Evolutionary conservation across 2,329 filamentous ascomycete species (phyloP).

Genomic region (Cytospora paraplurivora): DNA sequence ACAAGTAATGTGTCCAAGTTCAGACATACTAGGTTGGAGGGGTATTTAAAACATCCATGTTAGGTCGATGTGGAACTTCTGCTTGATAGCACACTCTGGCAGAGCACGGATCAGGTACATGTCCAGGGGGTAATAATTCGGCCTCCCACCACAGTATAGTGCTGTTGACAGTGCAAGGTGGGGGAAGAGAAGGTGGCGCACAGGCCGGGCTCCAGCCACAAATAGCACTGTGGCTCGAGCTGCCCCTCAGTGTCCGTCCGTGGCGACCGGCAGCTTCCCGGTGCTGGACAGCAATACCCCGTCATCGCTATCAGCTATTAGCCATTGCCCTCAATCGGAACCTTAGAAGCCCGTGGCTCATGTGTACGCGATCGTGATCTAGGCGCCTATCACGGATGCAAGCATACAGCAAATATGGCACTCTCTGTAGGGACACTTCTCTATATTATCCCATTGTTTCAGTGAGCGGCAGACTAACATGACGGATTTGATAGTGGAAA

Average conservation of each 20-base stretch:
- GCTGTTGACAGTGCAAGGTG: background rate
- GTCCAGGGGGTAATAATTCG: no score
- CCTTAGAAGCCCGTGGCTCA: background rate
- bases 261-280: background rate
- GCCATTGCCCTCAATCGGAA: background rate
- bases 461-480: background rate
- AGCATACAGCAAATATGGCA: constrained; percentile 18
- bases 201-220: background rate
- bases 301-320: constrained; percentile 8
- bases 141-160: no score
- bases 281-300: background rate
- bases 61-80: no score
- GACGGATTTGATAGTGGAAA: constrained; percentile 75
- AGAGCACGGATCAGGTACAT: no score
- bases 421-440: constrained; percentile 10
- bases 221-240: constrained; percentile 1
- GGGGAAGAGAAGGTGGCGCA: background rate
- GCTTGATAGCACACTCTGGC: no score
- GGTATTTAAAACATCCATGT: no score
- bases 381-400: constrained; percentile 18
- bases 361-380: constrained; percentile 4
- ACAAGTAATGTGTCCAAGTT: no score
- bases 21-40: no score
- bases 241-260: background rate
- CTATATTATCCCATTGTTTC: no score